Evolutionary conservation across 495 filamentous ascomycete species (phyloP).

Genomic region (Lasiosphaeria miniovina): DNA sequence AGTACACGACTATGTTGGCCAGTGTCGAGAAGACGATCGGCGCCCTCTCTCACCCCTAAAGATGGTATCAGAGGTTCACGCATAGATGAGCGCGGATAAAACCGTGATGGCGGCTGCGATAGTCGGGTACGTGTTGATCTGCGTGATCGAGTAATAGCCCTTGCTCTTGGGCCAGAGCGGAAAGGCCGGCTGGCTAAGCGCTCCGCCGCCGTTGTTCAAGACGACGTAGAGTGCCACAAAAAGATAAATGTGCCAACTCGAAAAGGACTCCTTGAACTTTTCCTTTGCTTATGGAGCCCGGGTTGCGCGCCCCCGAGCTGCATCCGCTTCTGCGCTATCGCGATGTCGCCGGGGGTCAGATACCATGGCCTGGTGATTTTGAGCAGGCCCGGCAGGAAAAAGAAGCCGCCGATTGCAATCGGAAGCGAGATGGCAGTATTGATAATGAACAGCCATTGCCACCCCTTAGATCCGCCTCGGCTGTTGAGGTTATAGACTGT

Average conservation of each 20-base stretch:
- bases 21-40: slow-evolving; percentile 42
- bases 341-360: slow-evolving; percentile 39
- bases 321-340: slow-evolving; percentile 44
- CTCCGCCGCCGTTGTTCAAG: slow-evolving; percentile 33
- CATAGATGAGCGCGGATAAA: slow-evolving; percentile 40
- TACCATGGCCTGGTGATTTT: slow-evolving; percentile 56
- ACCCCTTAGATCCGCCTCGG: slow-evolving; percentile 41
- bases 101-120: slow-evolving; percentile 44
- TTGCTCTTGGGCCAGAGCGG: slow-evolving; percentile 37
- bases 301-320: slow-evolving; percentile 40
- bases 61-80: slow-evolving; percentile 48
- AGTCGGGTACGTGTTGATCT: slow-evolving; percentile 46
- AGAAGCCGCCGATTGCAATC: slow-evolving; percentile 53
- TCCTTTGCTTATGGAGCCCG: slow-evolving; percentile 36
- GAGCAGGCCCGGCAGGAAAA: slow-evolving; percentile 59
- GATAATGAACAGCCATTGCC: slow-evolving; percentile 53
- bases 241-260: slow-evolving; percentile 44
- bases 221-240: slow-evolving; percentile 38
- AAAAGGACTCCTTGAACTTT: slow-evolving; percentile 40
- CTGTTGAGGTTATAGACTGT: slow-evolving; percentile 57
- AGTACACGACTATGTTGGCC: slow-evolving; percentile 40
- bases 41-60: slow-evolving; percentile 56
- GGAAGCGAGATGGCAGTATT: slow-evolving; percentile 46
- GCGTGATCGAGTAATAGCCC: slow-evolving; percentile 33
- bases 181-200: slow-evolving; percentile 34